phyloP scores from a whole-genome alignment of 257 asterid species.

The Cordia subcordata region DNA sequence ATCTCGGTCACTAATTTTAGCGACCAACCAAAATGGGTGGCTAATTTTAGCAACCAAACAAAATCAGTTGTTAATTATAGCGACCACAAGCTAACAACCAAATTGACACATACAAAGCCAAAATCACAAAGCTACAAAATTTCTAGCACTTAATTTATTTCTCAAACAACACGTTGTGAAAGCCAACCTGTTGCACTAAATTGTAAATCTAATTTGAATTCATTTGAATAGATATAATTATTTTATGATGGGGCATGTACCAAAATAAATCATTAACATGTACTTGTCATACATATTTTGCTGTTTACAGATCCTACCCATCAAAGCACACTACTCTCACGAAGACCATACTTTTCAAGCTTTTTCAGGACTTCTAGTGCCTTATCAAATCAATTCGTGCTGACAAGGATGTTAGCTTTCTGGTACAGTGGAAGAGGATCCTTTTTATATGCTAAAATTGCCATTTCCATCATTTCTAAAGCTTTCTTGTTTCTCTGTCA shows the following conservation, averaged over 20 bases:
- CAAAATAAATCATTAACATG: conserved; percentile 5
- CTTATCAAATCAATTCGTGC: conserved; percentile 72
- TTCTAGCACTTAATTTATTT: too few relatives aligned
- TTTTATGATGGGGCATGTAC: background rate
- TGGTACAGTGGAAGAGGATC: conserved; percentile 94
- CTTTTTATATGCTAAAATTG: conserved; percentile 85
- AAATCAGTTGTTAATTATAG: too few relatives aligned
- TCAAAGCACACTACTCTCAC: conserved; percentile 89
- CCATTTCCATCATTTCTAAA: conserved; percentile 81
- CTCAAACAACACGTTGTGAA: too few relatives aligned
- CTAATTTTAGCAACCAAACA: too few relatives aligned
- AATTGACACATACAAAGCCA: too few relatives aligned
- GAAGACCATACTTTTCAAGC: conserved; percentile 83
- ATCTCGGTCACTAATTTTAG: too few relatives aligned
- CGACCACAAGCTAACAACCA: too few relatives aligned
- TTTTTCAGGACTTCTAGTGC: conserved; percentile 92
- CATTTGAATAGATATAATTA: background rate
- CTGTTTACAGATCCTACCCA: conserved; percentile 89
- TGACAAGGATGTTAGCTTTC: conserved; percentile 87
- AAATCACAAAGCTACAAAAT: too few relatives aligned
- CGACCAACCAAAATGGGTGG: too few relatives aligned
- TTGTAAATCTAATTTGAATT: too few relatives aligned
- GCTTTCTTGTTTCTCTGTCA: conserved; percentile 76
- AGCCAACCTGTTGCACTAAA: too few relatives aligned
- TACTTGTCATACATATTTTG: conserved; percentile 65